These are phyloP conservation scores for Globisporangium echinulatum DNA, from an alignment of 352 stramenopile genomes.

Conservation along the genomic window DNA sequence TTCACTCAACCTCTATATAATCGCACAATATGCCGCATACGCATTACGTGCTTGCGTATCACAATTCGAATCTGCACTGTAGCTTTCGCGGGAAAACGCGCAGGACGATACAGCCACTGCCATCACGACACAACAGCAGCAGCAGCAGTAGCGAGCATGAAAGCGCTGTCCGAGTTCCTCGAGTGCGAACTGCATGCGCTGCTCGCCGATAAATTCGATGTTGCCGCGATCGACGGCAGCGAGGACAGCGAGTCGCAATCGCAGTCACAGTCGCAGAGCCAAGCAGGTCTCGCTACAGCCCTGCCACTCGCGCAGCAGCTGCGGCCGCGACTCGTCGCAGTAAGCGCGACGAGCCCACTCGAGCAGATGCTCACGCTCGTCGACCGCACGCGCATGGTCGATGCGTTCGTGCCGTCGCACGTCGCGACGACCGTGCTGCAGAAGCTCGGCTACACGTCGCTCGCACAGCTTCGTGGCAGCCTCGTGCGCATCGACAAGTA, in stretches of 20 bases:
- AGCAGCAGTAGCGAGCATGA: constrained; percentile 7
- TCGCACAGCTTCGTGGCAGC: constrained; percentile 40
- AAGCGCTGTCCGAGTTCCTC: constrained; percentile 40
- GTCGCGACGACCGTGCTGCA: constrained; percentile 17
- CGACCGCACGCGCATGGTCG: constrained; percentile 35
- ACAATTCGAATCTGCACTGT: no score
- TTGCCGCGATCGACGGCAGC: constrained; percentile 23
- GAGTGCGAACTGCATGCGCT: constrained; percentile 48
- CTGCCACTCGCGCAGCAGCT: constrained; percentile 9
- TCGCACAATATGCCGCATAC: no score
- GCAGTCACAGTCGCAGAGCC: constrained; percentile 11
- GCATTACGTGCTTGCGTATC: no score
- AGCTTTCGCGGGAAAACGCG: no score
- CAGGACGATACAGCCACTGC: no score
- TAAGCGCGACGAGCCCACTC: constrained; percentile 32
- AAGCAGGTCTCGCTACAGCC: constrained; percentile 11
- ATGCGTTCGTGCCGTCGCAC: constrained; percentile 38
- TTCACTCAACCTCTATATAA: no score
- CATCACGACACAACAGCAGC: no score
- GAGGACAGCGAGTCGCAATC: constrained; percentile 57
- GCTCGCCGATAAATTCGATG: constrained; percentile 21
- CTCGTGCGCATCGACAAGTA: constrained; percentile 55
- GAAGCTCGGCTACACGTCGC: constrained; percentile 22
- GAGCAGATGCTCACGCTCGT: constrained; percentile 40
- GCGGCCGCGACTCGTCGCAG: constrained; percentile 40